phyloP scores from a whole-genome alignment of 1,284 basidiomycete species.

The Cryptococcus sp. region DNA sequence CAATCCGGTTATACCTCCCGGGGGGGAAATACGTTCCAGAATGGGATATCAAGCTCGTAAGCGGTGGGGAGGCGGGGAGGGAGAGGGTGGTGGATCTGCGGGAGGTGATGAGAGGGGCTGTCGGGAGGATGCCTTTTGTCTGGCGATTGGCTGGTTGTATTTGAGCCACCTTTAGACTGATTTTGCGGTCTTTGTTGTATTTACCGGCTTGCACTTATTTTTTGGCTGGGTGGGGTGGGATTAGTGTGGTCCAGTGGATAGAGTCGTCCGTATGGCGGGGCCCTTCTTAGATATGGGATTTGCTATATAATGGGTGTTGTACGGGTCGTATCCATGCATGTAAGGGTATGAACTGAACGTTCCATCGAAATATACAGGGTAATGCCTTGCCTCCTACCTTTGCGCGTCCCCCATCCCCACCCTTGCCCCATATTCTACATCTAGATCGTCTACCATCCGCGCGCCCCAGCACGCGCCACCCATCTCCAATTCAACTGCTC shows the following conservation, averaged over 20 bases:
- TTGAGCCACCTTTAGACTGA: neutral
- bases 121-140: slow-evolving; percentile 10
- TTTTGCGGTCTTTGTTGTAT: no score
- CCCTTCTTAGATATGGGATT: neutral
- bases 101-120: neutral
- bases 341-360: neutral
- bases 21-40: slow-evolving; percentile 11
- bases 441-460: no score
- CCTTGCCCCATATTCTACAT: neutral
- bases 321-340: neutral
- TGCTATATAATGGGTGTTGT: neutral
- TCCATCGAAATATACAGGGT: neutral
- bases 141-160: slow-evolving; percentile 12
- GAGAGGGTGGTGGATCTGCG: slow-evolving; percentile 6
- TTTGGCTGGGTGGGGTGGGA: neutral
- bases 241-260: neutral
- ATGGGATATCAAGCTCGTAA: slow-evolving; percentile 13
- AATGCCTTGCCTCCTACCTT: slow-evolving; percentile 4
- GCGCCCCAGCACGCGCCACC: no score
- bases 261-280: no score
- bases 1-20: slow-evolving; percentile 6
- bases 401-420: slow-evolving; percentile 1
- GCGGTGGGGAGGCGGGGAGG: neutral
- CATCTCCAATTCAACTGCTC: neutral
- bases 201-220: no score